phyloP scores from a whole-genome alignment of 2,329 filamentous ascomycete genomes.

The Biscogniauxia sp. region DNA sequence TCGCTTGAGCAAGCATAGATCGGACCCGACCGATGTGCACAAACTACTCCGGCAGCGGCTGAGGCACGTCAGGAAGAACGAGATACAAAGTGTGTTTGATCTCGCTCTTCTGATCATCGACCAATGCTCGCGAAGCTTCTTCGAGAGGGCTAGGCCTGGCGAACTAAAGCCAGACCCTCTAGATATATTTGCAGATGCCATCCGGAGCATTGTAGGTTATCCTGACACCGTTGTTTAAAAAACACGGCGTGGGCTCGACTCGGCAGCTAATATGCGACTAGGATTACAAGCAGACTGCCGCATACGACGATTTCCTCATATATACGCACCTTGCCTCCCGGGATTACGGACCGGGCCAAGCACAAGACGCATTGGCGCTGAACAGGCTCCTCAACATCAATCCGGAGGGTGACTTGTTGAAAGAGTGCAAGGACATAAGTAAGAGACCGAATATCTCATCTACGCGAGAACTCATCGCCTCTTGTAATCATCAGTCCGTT shows the following conservation, averaged over 20 bases:
- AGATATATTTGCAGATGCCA: conserved; percentile 31
- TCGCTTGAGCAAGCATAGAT: conserved; percentile 37
- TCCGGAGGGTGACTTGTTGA: conserved; percentile 28
- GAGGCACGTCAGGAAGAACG: conserved; percentile 8
- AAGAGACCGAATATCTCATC: background rate
- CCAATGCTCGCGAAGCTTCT: conserved; percentile 36
- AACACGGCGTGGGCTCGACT: background rate
- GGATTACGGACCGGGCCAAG: background rate
- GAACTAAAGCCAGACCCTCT: conserved; percentile 31
- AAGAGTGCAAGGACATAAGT: conserved; percentile 31
- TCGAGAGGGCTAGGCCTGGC: conserved; percentile 30
- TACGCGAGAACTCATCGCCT: background rate
- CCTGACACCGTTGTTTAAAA: background rate
- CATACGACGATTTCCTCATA: conserved; percentile 8
- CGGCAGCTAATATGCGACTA: conserved; percentile 9
- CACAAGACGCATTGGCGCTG: conserved; percentile 7
- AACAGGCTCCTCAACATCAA: conserved; percentile 25
- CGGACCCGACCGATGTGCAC: conserved; percentile 35
- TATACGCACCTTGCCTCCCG: background rate
- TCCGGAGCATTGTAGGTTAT: conserved; percentile 24
- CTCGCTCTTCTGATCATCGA: conserved; percentile 35
- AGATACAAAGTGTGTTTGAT: conserved; percentile 30
- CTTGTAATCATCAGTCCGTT: background rate
- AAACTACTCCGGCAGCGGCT: conserved; percentile 30
- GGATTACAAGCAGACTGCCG: conserved; percentile 8